phyloP scores from a whole-genome alignment of 164 flowering plant genomes.

The Litsea cubeba region DNA sequence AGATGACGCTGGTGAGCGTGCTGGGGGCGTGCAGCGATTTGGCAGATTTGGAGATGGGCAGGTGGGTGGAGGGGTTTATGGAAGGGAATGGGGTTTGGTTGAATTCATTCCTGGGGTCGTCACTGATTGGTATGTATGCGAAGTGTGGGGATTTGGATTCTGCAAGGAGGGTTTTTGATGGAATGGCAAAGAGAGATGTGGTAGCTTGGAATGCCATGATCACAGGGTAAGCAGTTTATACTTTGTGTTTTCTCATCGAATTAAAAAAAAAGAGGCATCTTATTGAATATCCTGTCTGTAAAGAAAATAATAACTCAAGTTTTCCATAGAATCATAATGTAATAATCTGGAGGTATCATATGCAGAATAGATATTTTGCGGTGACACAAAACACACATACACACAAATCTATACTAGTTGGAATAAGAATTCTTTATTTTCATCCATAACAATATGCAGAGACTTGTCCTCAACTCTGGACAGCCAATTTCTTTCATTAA shows the following conservation, averaged over 20 bases:
- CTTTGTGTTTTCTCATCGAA: background rate
- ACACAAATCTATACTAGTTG: background rate
- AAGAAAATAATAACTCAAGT: background rate
- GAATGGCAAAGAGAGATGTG: constrained; percentile 37
- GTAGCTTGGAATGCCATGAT: constrained; percentile 80
- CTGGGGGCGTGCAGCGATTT: constrained; percentile 38
- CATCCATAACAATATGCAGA: too few relatives aligned
- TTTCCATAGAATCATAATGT: background rate
- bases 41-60: constrained; percentile 40
- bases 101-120: constrained; percentile 43
- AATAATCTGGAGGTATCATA: background rate
- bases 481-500: too few relatives aligned
- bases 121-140: constrained; percentile 64
- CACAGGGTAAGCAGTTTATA: constrained; percentile 34
- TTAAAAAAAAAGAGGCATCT: background rate
- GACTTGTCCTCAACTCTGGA: background rate
- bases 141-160: constrained; percentile 62
- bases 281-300: too few relatives aligned
- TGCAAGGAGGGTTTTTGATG: constrained; percentile 57
- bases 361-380: background rate
- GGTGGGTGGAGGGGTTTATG: constrained; percentile 32
- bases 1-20: constrained; percentile 36
- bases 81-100: constrained; percentile 18
- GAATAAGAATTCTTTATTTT: too few relatives aligned
- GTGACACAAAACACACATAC: background rate